A percentile compares a stretch with the other conserved stretches of the same genome.
These are phyloP conservation scores for Saposhnikovia divaricata DNA, from an alignment of 129 eudicot genomes.

Conservation along the genomic window DNA sequence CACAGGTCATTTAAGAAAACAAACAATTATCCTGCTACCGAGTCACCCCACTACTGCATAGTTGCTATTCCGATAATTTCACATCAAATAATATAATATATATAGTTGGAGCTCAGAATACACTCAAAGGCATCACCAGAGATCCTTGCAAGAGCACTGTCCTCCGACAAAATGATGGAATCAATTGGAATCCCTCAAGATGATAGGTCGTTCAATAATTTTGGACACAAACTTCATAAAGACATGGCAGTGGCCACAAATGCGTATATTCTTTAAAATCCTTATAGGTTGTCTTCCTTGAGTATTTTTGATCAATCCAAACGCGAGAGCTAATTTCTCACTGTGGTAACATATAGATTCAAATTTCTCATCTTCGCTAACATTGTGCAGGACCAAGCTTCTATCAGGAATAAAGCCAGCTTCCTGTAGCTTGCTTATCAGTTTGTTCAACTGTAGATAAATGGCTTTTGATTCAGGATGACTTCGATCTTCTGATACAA, in stretches of 20 bases:
- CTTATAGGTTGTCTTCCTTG: constrained; percentile 28
- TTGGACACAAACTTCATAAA: constrained; percentile 46
- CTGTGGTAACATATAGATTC: constrained; percentile 41
- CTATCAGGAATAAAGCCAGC: constrained; percentile 33
- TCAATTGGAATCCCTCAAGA: constrained; percentile 46
- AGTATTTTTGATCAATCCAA: constrained; percentile 34
- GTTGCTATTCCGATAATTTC: neutral
- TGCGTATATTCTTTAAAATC: constrained; percentile 40
- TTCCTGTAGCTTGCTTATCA: constrained; percentile 25
- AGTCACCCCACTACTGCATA: neutral
- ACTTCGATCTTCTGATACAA: constrained; percentile 41
- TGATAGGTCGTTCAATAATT: constrained; percentile 24
- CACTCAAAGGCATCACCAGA: constrained; percentile 28
- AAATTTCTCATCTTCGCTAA: constrained; percentile 41
- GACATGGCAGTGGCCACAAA: constrained; percentile 43
- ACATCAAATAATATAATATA: neutral
- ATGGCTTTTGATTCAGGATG: constrained; percentile 40
- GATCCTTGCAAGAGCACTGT: constrained; percentile 42
- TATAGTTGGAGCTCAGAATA: neutral
- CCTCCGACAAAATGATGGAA: constrained; percentile 45
- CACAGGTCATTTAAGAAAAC: constrained; percentile 18
- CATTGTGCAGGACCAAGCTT: constrained; percentile 40
- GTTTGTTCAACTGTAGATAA: constrained; percentile 23
- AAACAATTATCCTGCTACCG: too few relatives aligned
- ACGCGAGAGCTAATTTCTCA: constrained; percentile 43